These are phyloP conservation scores for Moelleriella libera DNA, from an alignment of 2,329 filamentous ascomycete genomes.

Conservation along the genomic window DNA sequence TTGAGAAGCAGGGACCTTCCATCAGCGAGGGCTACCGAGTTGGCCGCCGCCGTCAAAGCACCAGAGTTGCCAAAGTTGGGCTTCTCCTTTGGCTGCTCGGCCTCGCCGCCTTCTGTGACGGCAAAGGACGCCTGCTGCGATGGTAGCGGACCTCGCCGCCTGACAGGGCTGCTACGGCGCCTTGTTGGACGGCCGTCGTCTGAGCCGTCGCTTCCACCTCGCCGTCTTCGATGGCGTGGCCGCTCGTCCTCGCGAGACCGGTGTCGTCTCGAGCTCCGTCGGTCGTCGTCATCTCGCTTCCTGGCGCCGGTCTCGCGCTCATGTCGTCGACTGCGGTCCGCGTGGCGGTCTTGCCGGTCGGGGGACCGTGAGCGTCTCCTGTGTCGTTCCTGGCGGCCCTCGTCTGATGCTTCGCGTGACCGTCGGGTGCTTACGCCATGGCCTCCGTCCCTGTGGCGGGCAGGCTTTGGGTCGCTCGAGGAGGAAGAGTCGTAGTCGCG, in stretches of 20 bases:
- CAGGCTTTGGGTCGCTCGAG: conserved; percentile 2
- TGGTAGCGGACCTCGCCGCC: conserved; percentile 35
- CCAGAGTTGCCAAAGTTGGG: conserved; percentile 77
- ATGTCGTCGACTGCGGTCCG: conserved; percentile 5
- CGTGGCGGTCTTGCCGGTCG: conserved; percentile 5
- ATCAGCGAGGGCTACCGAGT: conserved; percentile 55
- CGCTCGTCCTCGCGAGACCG: conserved; percentile 18
- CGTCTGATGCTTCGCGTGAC: conserved; percentile 9
- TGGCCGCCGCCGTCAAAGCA: conserved; percentile 74
- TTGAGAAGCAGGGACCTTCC: conserved; percentile 72
- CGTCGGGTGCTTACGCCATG: conserved; percentile 8
- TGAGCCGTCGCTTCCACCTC: conserved; percentile 7
- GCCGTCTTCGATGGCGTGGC: conserved; percentile 11
- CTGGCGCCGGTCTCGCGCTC: conserved; percentile 12
- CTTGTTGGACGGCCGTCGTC: conserved; percentile 7
- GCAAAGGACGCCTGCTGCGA: conserved; percentile 48
- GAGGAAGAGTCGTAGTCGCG: not conserved
- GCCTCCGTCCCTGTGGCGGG: conserved; percentile 1
- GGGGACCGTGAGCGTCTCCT: conserved; percentile 15
- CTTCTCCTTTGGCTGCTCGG: conserved; percentile 60
- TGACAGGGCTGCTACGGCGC: conserved; percentile 10
- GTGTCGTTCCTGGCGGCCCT: conserved; percentile 12
- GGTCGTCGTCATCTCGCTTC: conserved; percentile 7
- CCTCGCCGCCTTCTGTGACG: conserved; percentile 29
- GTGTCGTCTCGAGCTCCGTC: conserved; percentile 10